phyloP scores from a whole-genome alignment of 1,284 basidiomycete genomes.

The Volvariella surrecta region DNA sequence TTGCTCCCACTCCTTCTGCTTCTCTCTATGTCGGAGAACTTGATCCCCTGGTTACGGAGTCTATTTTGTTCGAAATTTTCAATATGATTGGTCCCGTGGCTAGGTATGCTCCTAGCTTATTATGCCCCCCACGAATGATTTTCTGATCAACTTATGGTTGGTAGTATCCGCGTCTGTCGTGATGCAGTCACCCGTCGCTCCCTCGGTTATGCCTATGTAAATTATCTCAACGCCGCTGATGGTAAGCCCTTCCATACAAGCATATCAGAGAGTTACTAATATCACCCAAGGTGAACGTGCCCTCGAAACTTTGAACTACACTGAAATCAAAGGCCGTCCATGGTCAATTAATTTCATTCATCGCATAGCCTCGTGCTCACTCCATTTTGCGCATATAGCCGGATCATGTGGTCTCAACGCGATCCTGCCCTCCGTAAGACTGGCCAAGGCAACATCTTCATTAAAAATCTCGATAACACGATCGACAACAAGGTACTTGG shows the following conservation, averaged over 20 bases:
- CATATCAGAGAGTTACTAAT: slow-evolving; percentile 3
- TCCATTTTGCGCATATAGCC: slow-evolving; percentile 37
- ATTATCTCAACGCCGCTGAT: slow-evolving; percentile 94
- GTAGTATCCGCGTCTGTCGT: slow-evolving; percentile 98
- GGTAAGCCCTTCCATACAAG: slow-evolving; percentile 43
- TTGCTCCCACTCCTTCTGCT: slow-evolving; percentile 69
- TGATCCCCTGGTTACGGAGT: slow-evolving; percentile 96
- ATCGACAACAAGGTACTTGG: slow-evolving; percentile 95
- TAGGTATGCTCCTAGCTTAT: slow-evolving; percentile 45
- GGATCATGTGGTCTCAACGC: slow-evolving; percentile 99
- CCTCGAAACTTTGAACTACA: slow-evolving; percentile 99
- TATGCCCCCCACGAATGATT: slow-evolving; percentile 9
- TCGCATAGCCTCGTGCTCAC: slow-evolving; percentile 4
- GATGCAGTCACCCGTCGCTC: slow-evolving; percentile 99
- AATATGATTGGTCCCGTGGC: slow-evolving; percentile 99
- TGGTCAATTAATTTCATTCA: slow-evolving; percentile 63
- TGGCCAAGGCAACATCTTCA: slow-evolving; percentile 99
- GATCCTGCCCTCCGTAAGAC: slow-evolving; percentile 99
- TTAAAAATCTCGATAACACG: slow-evolving; percentile 97
- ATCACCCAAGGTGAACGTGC: slow-evolving; percentile 91
- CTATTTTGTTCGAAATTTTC: slow-evolving; percentile 99
- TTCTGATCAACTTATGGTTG: slow-evolving; percentile 4
- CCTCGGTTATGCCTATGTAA: slow-evolving; percentile 99
- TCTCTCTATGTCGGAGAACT: slow-evolving; percentile 99
- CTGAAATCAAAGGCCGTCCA: slow-evolving; percentile 95